Evolutionary conservation across 176 grass and related monocot genomes (phyloP).

Genomic region (Tillandsia fasciculata): DNA sequence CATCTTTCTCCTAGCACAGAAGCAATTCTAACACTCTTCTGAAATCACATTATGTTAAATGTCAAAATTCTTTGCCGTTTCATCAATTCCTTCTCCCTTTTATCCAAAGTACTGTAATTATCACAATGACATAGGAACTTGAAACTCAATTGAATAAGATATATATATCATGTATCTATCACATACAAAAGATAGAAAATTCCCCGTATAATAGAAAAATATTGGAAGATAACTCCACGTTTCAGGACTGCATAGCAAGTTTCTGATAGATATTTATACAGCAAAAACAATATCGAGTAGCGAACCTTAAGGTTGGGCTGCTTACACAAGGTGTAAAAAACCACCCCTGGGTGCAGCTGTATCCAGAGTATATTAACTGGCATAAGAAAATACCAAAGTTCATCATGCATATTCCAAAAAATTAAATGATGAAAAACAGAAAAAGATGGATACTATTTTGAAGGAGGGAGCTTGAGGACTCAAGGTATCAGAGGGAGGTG

Average conservation of each 20-base stretch:
- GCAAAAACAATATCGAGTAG: constrained; percentile 11
- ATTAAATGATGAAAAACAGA: constrained; percentile 1
- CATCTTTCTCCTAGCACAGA: not conserved
- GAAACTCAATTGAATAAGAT: too few relatives aligned
- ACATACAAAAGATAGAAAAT: too few relatives aligned
- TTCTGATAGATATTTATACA: not conserved
- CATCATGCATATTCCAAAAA: not conserved
- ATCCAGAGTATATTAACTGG: constrained; percentile 93
- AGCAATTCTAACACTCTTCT: not conserved
- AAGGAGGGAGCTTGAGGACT: not conserved
- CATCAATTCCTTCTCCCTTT: too few relatives aligned
- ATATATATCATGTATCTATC: too few relatives aligned
- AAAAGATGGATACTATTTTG: not conserved
- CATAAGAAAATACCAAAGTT: not conserved
- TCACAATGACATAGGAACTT: too few relatives aligned
- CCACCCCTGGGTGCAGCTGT: constrained; percentile 94
- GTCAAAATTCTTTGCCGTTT: too few relatives aligned
- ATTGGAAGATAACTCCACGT: not conserved
- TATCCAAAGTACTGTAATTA: too few relatives aligned
- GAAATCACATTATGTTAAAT: not conserved
- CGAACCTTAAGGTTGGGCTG: constrained; percentile 67
- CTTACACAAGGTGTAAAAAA: constrained; percentile 87
- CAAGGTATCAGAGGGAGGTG: too few relatives aligned
- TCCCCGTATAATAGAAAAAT: too few relatives aligned
- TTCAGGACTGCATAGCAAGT: not conserved